These are phyloP conservation scores for Acanthamoeba sp. DNA, from an alignment of 208 protist species.

Conservation along the genomic window DNA sequence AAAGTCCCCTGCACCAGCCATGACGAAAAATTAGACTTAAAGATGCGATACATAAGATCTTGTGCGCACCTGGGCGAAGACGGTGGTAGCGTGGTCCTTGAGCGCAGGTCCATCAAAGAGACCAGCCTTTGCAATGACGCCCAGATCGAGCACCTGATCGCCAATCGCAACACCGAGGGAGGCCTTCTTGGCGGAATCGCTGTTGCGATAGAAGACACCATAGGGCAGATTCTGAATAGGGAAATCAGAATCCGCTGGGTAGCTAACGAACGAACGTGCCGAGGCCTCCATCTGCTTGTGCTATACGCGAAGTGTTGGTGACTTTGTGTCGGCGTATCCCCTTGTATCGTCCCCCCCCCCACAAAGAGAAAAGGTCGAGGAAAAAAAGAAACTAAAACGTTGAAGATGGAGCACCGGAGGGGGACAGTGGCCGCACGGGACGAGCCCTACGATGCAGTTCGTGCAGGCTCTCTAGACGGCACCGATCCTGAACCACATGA, in stretches of 20 bases:
- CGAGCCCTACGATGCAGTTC: slow-evolving; percentile 73
- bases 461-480: slow-evolving; percentile 80
- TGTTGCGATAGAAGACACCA: slow-evolving; percentile 88
- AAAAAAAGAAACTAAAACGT: background rate
- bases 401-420: background rate
- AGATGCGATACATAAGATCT: no score
- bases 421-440: background rate
- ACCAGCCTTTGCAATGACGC: slow-evolving; percentile 79
- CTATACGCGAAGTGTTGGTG: background rate
- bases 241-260: slow-evolving; percentile 88
- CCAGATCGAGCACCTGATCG: slow-evolving; percentile 90
- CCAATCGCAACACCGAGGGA: slow-evolving; percentile 91
- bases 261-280: slow-evolving; percentile 85
- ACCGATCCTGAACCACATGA: slow-evolving; percentile 80
- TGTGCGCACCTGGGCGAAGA: slow-evolving; percentile 9
- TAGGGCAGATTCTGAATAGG: slow-evolving; percentile 94
- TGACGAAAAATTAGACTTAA: background rate
- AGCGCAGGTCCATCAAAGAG: slow-evolving; percentile 84
- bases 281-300: slow-evolving; percentile 7
- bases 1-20: slow-evolving; percentile 82
- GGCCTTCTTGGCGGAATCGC: background rate
- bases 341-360: background rate
- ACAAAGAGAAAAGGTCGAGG: background rate
- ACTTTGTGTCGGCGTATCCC: background rate
- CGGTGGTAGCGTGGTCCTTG: slow-evolving; percentile 73